These are phyloP conservation scores for Datura wrightii DNA, from an alignment of 257 asterid species.

Conservation along the genomic window DNA sequence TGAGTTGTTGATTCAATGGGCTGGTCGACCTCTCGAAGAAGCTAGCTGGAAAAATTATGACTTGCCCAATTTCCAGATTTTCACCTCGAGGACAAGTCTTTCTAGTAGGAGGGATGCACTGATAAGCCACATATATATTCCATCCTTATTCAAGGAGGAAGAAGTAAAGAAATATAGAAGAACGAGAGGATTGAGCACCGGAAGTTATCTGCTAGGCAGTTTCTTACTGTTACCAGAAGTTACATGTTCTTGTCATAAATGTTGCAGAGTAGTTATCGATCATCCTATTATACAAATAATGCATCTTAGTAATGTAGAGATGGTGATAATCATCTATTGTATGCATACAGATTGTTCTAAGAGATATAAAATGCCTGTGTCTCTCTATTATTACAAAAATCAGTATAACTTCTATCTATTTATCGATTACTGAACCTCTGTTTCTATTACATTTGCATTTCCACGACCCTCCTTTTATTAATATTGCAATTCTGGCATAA, in stretches of 20 bases:
- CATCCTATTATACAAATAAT: too few relatives aligned
- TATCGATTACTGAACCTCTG: too few relatives aligned
- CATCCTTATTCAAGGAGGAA: background rate
- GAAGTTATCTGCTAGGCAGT: too few relatives aligned
- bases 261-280: too few relatives aligned
- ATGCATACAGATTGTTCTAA: too few relatives aligned
- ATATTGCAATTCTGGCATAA: background rate
- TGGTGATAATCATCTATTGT: too few relatives aligned
- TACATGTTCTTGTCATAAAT: too few relatives aligned
- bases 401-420: too few relatives aligned
- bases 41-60: constrained; percentile 32
- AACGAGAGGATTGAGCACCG: background rate
- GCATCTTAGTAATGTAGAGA: too few relatives aligned
- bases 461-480: background rate
- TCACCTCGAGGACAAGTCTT: background rate
- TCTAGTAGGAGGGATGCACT: background rate
- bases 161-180: background rate
- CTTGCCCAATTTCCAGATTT: background rate
- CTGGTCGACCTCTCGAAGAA: background rate
- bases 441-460: background rate
- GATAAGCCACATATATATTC: background rate
- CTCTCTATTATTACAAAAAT: too few relatives aligned
- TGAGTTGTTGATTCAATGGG: constrained; percentile 21
- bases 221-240: too few relatives aligned
- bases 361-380: too few relatives aligned